Base-by-base conservation (phyloP, 169 alveolate species). In the Prorocentrum cordatum region DNA sequence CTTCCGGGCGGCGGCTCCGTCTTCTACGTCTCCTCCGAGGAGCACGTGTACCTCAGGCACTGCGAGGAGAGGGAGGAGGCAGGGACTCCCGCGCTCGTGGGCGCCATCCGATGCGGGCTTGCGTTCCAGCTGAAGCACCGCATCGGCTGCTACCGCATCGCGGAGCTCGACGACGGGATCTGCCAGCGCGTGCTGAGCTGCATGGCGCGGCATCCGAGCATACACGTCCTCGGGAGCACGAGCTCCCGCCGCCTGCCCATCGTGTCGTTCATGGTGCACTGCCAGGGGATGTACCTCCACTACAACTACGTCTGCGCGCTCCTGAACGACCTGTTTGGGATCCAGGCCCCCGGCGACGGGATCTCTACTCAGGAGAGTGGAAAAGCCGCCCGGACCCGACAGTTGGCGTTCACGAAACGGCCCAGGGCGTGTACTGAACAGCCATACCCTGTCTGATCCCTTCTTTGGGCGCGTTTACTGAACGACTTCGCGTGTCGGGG, bases 21-120 rank as follows among this genome's bases (percentile, higher is more conserved):
- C 31, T 95, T 95, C 91, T 96, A 95, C 88, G 98, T 96, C 6
- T 93, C 96, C 20, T 93, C 92, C 61, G 92, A 94, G 31, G 95
- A 94, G n/a, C 98, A 95, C 64, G 93, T 92, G 39, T 95, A 94
- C 85, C 92, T 94, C 24, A 85, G 87, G 35, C 93, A 95, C 75
- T 89, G 91, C 33, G 96, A 95, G 92, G 96, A 95, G 87, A 88
- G 98, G 66, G 99, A 97, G 93, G 98, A 96, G 89, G 96, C 97
- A 3, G 99, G 99, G 50, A 97, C 98, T 35, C 97, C 98, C 18
- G 95, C 95, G 73, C 93, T 96, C 31, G 92, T 96, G 33, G 97
- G 96, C 3, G 92, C 93, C 83, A 92, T 95, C n/a, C 31, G 93
- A 98, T 77, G 94, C 96, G 18, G 98, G 98, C 12, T 90, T 95